Conservation (phyloP, 306 rosid species). For the Ziziphus jujuba region DNA sequence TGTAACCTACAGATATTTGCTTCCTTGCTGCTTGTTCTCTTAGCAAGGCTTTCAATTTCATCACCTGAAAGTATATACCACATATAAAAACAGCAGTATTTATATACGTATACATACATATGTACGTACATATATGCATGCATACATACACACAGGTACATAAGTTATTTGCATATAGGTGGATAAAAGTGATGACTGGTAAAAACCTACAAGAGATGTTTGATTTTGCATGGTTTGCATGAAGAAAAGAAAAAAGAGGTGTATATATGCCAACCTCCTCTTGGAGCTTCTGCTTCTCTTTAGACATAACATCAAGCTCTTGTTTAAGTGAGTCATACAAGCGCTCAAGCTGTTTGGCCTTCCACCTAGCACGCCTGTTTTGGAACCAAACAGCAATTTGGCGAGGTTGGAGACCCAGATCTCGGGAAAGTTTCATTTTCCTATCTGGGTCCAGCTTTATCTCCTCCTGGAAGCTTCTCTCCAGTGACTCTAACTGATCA, state of each 20-base stretch:
- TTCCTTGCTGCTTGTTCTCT: constrained; percentile 59
- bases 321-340: constrained; percentile 79
- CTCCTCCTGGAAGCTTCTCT: constrained; percentile 85
- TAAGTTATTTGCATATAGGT: background rate
- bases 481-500: constrained; percentile 73
- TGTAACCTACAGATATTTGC: constrained; percentile 53
- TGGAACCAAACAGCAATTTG: constrained; percentile 97
- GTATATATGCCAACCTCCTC: constrained; percentile 55
- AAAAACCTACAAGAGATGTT: background rate
- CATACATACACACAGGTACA: too few species aligned
- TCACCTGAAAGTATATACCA: constrained; percentile 42
- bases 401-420: constrained; percentile 89
- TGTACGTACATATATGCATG: too few species aligned
- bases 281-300: constrained; percentile 71
- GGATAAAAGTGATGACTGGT: too few species aligned
- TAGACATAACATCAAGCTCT: constrained; percentile 60
- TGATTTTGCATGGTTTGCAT: constrained; percentile 15
- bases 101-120: too few species aligned
- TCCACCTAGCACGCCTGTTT: constrained; percentile 92
- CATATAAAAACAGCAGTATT: background rate
- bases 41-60: constrained; percentile 62
- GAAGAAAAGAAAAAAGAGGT: background rate
- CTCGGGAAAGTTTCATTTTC: constrained; percentile 82
- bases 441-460: constrained; percentile 85
- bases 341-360: constrained; percentile 77